These are phyloP conservation scores for Acanthamoeba healyi DNA, from an alignment of 208 protist genomes.

Conservation along the genomic window DNA sequence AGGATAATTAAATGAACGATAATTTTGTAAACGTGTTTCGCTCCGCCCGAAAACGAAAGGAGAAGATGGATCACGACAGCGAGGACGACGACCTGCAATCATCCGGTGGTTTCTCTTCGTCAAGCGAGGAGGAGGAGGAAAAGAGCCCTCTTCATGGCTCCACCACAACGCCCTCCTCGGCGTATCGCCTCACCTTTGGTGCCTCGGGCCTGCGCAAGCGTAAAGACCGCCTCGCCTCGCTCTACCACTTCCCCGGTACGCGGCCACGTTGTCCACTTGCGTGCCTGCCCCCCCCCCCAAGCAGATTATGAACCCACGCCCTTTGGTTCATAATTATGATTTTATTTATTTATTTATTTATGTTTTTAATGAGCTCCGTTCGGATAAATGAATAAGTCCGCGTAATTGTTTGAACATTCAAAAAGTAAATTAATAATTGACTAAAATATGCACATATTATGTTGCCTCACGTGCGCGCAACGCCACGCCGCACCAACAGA, in stretches of 20 bases:
- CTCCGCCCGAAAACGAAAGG: too few species aligned
- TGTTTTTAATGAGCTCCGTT: too few species aligned
- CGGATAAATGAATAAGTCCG: too few species aligned
- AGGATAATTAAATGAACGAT: too few species aligned
- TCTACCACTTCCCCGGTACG: background rate
- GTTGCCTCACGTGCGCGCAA: too few species aligned
- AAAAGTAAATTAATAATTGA: too few species aligned
- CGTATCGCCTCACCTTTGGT: constrained; percentile 6
- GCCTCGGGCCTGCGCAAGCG: background rate
- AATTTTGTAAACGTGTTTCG: too few species aligned
- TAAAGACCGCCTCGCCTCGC: background rate
- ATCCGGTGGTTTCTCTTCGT: background rate
- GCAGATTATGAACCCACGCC: too few species aligned
- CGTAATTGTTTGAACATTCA: too few species aligned
- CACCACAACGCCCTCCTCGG: background rate
- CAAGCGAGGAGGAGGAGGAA: background rate
- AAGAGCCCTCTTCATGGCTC: background rate
- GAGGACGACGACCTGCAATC: background rate
- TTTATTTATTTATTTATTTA: background rate
- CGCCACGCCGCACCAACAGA: too few species aligned
- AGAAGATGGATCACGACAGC: background rate
- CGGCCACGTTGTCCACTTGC: background rate
- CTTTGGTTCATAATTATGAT: background rate
- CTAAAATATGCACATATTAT: too few species aligned
- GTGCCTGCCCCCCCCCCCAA: too few species aligned